Percentiles rank a stretch among this genome's conserved stretches.
These are phyloP conservation scores for Leishmania amazonensis DNA, from an alignment of 208 protist genomes.

Conservation along the genomic window DNA sequence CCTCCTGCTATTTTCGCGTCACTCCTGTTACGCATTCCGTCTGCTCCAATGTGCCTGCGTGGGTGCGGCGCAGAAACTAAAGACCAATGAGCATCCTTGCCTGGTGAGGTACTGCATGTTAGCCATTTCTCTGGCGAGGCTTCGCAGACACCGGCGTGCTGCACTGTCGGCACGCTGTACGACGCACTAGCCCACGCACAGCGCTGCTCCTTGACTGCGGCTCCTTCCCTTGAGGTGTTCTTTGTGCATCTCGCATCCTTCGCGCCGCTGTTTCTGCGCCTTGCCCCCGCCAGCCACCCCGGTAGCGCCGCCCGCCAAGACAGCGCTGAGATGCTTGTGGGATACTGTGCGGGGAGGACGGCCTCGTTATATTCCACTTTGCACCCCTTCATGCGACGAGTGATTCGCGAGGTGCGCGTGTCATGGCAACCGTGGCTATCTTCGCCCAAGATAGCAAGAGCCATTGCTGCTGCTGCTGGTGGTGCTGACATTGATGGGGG, in stretches of 20 bases:
- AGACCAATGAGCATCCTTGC: no score
- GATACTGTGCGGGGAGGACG: background rate
- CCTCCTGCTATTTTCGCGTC: background rate
- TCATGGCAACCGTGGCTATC: constrained; percentile 30
- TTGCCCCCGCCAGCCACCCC: background rate
- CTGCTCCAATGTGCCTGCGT: background rate
- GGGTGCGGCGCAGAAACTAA: background rate
- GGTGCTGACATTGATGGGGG: background rate
- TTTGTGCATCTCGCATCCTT: background rate
- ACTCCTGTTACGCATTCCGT: constrained; percentile 10
- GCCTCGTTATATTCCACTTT: background rate
- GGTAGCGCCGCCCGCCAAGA: background rate
- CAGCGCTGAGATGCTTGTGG: background rate
- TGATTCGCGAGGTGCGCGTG: constrained; percentile 13
- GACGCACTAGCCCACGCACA: background rate
- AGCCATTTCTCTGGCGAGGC: background rate
- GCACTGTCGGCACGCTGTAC: background rate
- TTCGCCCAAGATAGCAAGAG: background rate
- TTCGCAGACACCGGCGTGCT: background rate
- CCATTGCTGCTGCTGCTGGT: background rate
- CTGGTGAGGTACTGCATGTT: background rate
- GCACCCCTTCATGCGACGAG: constrained; percentile 1
- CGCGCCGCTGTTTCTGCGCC: constrained; percentile 10
- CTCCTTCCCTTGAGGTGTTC: background rate
- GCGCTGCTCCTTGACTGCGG: background rate